Conservation (phyloP, 1,284 basidiomycete genomes). For the Tremellales sp. region DNA sequence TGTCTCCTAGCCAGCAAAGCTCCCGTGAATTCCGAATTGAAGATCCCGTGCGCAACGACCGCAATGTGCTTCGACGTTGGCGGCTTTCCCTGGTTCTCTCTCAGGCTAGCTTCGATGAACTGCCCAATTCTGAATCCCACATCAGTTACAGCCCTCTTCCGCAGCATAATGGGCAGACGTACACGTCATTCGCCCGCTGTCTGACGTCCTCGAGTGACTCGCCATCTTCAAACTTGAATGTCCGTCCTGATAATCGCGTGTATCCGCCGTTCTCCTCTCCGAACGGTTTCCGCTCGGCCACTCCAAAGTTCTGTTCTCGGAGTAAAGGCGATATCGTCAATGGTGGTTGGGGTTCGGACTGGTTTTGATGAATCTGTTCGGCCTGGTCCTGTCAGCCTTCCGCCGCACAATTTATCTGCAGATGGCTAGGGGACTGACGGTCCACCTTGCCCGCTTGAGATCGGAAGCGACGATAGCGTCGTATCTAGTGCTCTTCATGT, state of each 20-base stretch:
- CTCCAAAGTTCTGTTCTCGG: conserved; percentile 48
- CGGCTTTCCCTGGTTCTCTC: conserved; percentile 23
- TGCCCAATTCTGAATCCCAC: conserved; percentile 29
- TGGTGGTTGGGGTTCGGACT: conserved; percentile 32
- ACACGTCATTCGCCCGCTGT: conserved; percentile 43
- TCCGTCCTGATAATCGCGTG: conserved; percentile 32
- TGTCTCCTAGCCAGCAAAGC: conserved; percentile 42
- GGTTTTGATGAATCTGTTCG: conserved; percentile 43
- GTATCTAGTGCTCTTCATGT: conserved; percentile 59
- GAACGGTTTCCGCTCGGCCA: conserved; percentile 42
- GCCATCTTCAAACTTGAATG: conserved; percentile 40
- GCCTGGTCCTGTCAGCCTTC: conserved; percentile 25
- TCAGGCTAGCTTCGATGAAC: conserved; percentile 41
- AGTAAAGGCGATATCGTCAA: conserved; percentile 35
- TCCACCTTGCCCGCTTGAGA: conserved; percentile 64
- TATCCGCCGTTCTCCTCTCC: conserved; percentile 31
- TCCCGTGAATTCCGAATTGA: conserved; percentile 47
- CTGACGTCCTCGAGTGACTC: conserved; percentile 47
- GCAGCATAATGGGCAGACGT: conserved; percentile 12
- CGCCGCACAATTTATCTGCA: too few relatives aligned
- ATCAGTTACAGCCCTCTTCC: background rate
- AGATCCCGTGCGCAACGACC: conserved; percentile 49
- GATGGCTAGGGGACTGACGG: conserved; percentile 25
- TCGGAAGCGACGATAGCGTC: conserved; percentile 72
- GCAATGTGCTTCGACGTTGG: conserved; percentile 31